phyloP scores from a whole-genome alignment of 257 asterid genomes.

The Solanum chmielewskii region DNA sequence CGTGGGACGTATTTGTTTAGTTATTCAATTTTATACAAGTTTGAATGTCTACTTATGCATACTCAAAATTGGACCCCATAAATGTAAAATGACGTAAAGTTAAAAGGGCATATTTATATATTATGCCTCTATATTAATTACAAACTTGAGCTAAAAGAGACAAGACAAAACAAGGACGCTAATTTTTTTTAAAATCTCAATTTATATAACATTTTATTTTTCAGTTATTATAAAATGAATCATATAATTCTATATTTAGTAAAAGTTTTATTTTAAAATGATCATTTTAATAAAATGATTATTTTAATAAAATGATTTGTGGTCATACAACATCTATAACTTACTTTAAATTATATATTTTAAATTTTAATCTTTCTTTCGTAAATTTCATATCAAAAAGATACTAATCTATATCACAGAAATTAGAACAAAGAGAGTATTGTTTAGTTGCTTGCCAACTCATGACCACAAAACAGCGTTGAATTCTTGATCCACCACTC shows the following conservation, averaged over 20 bases:
- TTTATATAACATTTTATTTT: background rate
- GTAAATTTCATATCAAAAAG: background rate
- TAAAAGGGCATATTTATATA: too few relatives aligned
- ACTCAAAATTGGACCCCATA: too few relatives aligned
- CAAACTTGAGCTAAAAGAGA: background rate
- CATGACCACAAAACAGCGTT: background rate
- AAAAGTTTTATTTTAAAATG: background rate
- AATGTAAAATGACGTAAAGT: too few relatives aligned
- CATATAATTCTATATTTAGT: background rate
- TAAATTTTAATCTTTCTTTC: too few relatives aligned
- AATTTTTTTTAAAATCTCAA: background rate
- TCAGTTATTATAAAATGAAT: too few relatives aligned
- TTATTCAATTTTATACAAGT: too few relatives aligned
- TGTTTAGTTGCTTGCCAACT: background rate
- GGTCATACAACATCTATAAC: background rate
- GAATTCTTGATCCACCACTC: background rate
- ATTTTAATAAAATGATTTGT: background rate
- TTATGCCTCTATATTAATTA: too few relatives aligned
- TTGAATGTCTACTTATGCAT: too few relatives aligned
- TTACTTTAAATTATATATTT: background rate
- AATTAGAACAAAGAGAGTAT: rapidly evolving
- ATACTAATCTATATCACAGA: background rate
- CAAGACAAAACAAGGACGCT: background rate
- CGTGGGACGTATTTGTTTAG: too few relatives aligned
- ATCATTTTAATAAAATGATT: background rate